Conservation (phyloP, 2,329 filamentous ascomycete genomes). For the Penicillium sp. region DNA sequence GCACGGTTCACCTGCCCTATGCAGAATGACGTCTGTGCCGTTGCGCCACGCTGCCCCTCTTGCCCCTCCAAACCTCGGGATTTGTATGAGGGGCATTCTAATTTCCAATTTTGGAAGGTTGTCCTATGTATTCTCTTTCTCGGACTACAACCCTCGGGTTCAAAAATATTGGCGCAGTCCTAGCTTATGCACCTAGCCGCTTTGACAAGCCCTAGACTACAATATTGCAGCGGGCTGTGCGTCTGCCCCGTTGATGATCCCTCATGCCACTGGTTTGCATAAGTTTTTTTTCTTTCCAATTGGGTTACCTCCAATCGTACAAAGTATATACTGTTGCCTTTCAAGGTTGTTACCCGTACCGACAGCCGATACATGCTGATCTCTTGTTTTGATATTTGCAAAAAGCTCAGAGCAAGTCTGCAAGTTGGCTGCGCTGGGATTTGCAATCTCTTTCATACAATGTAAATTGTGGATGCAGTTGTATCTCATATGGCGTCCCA, state of each 20-base stretch:
- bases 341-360: not conserved
- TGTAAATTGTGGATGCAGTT: not conserved
- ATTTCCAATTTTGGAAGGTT: not conserved
- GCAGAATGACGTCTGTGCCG: constrained; percentile 21
- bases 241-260: constrained; percentile 4
- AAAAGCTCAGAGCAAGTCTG: not conserved
- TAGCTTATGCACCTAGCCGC: constrained; percentile 8
- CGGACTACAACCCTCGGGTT: not conserved
- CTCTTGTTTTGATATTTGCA: constrained; percentile 6
- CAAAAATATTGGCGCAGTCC: not conserved
- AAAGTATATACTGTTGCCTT: not conserved
- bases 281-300: not conserved
- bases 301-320: not conserved
- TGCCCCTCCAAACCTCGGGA: not conserved
- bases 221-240: not conserved
- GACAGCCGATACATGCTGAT: constrained; percentile 7
- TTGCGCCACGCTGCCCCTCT: constrained; percentile 4
- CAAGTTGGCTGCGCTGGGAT: not conserved
- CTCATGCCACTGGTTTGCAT: not conserved
- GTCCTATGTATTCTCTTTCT: not conserved
- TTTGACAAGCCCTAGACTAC: constrained; percentile 1
- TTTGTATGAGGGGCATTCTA: not conserved
- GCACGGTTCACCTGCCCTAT: constrained; percentile 11
- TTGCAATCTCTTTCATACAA: not conserved
- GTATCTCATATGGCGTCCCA: not conserved